Evolutionary conservation across 305 asterid genomes (phyloP), one percentile per base, ranked within the genome.

Genomic region (Fraxinus angustifolia): DNA sequence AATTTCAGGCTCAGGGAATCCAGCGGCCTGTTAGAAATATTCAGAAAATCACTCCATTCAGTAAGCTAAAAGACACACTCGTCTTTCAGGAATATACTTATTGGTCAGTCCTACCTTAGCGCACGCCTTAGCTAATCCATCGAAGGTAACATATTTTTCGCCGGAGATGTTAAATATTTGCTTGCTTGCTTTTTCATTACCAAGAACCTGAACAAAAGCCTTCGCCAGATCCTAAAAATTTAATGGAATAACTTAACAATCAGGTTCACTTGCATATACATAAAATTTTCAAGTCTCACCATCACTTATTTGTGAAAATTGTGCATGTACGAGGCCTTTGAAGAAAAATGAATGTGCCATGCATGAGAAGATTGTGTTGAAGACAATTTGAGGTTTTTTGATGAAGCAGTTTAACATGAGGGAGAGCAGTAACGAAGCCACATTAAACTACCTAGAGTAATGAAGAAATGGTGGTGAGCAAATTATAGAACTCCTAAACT

Each of bases 1-100:
- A n/a, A 94, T 85, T 90, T 94, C 97, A 7, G 98, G 98, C 80
- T 89, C 98, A 36, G 98, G 98, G 87, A 96, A 96, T 60, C 98
- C 98, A 71, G 84, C 98, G 65, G 98, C 97, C 98, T 94, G 90
- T 87, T 48, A 34, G 21, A 67, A 78, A 75, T n/a, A 78, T 7
- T 17, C 33, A 48, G 68, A 68, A n/a, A 3, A 40, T 73, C n/a
- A 76, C 33, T 45, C 21, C 17, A 7, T 38, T 80, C 58, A 31
- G 72, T 74, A 45, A 81, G 36, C 3, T 62, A 71, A 11, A 67
- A 38, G 35, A 19, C n/a, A 16, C 3, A 16, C 31, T 42, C 17
- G 2, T 58, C 75, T 65, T 75, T 16, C 28, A 8, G 31, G 33
- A 33, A 16, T 42, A 70, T 45, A 23, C 65, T 58, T n/a, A 8